Percentiles rank a stretch among this genome's conserved stretches.
These are phyloP conservation scores for Trematosphaeria pertusa DNA, from an alignment of 2,329 filamentous ascomycete species.

Conservation along the genomic window DNA sequence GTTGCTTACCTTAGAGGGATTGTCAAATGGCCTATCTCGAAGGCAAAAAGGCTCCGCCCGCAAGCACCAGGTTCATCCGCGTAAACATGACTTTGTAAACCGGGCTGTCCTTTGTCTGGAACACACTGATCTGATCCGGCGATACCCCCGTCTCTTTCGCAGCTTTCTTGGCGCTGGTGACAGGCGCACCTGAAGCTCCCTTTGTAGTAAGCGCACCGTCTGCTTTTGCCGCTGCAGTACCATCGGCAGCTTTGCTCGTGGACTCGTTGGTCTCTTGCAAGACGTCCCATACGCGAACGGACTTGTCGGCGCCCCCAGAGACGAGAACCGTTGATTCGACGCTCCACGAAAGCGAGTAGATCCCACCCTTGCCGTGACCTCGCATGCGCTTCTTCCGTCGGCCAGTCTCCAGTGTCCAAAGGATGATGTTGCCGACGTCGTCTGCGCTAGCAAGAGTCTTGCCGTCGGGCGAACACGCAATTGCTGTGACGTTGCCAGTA, in stretches of 20 bases:
- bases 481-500: conserved; percentile 81
- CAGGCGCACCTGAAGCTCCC: conserved; percentile 54
- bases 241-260: conserved; percentile 58
- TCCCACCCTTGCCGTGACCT: conserved; percentile 90
- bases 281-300: conserved; percentile 93
- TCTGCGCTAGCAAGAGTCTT: conserved; percentile 92
- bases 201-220: conserved; percentile 60
- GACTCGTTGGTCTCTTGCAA: conserved; percentile 67
- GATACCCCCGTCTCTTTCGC: conserved; percentile 89
- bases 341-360: conserved; percentile 92
- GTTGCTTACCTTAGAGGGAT: too few species aligned
- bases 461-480: conserved; percentile 87
- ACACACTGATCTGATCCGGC: conserved; percentile 92
- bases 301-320: conserved; percentile 89
- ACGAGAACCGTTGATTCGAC: conserved; percentile 90
- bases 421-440: conserved; percentile 83
- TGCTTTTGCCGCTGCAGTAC: conserved; percentile 53
- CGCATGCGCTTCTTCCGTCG: conserved; percentile 89
- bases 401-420: conserved; percentile 93
- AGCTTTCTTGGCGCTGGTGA: conserved; percentile 67
- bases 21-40: too few species aligned
- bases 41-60: conserved; percentile 73
- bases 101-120: conserved; percentile 94
- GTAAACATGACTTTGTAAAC: conserved; percentile 95
- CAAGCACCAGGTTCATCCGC: conserved; percentile 90